phyloP scores from a whole-genome alignment of 495 filamentous ascomycete species.

The Hyaloscypha bicolor region DNA sequence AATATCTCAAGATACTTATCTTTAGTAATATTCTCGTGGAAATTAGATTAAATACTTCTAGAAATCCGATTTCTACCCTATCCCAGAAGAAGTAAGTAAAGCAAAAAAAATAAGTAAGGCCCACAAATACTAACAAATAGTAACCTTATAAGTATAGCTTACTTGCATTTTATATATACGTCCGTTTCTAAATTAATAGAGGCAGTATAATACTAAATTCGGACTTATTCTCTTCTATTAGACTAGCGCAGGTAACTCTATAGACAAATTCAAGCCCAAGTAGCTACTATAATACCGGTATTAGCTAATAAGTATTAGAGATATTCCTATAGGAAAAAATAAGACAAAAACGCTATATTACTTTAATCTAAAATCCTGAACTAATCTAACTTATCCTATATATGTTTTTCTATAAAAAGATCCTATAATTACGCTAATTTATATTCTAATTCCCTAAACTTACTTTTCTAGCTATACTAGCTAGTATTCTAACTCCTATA shows the following conservation, averaged over 20 bases:
- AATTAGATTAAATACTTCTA: not conserved
- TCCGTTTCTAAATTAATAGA: constrained; percentile 24
- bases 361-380: constrained; percentile 24
- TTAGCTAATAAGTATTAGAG: constrained; percentile 12
- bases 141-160: constrained; percentile 9
- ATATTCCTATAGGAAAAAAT: constrained; percentile 18
- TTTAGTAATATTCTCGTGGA: constrained; percentile 12
- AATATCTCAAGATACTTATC: no score
- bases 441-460: no score
- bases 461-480: no score
- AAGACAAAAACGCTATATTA: constrained; percentile 21
- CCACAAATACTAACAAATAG: constrained; percentile 16
- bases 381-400: constrained; percentile 20
- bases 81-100: constrained; percentile 14
- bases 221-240: constrained; percentile 17
- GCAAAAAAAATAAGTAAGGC: constrained; percentile 17
- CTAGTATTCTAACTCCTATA: constrained; percentile 25
- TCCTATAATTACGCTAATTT: constrained; percentile 14
- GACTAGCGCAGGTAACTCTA: constrained; percentile 14
- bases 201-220: constrained; percentile 18
- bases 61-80: constrained; percentile 2
- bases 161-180: constrained; percentile 9
- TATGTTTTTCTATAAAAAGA: constrained; percentile 18
- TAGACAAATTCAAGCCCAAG: constrained; percentile 4
- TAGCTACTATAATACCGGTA: no score